Conservation (phyloP, 2,329 filamentous ascomycete species). For the Macrophomina phaseolina region DNA sequence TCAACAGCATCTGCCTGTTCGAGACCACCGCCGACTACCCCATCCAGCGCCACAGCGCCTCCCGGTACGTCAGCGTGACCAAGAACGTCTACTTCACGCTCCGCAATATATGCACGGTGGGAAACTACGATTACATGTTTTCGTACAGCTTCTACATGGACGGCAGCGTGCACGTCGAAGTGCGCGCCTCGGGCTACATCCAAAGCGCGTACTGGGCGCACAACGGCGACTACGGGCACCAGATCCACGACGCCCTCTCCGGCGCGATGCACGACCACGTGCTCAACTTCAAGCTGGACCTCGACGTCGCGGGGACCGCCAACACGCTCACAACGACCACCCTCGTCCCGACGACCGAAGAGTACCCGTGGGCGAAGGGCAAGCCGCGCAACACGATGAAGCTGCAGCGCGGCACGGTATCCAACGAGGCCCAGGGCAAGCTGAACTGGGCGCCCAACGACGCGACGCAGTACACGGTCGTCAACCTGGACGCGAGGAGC, state of each 20-base stretch:
- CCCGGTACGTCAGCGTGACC: constrained; percentile 38
- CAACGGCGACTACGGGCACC: constrained; percentile 45
- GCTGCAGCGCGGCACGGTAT: constrained; percentile 50
- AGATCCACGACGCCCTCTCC: constrained; percentile 45
- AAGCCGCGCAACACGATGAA: constrained; percentile 59
- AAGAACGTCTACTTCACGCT: constrained; percentile 49
- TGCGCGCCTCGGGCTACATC: constrained; percentile 40
- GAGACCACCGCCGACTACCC: constrained; percentile 38
- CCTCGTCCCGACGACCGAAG: constrained; percentile 38
- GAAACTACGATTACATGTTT: constrained; percentile 39
- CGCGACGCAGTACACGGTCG: constrained; percentile 55
- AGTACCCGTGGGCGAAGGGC: constrained; percentile 58
- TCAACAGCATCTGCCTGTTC: constrained; percentile 57
- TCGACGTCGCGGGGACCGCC: constrained; percentile 44
- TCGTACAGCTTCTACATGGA: constrained; percentile 39
- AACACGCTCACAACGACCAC: constrained; percentile 45
- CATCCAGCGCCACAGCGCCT: constrained; percentile 40
- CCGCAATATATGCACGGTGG: constrained; percentile 55
- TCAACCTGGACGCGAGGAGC: constrained; percentile 58
- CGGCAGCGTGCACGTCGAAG: constrained; percentile 36
- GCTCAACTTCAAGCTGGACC: constrained; percentile 50
- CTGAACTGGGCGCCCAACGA: constrained; percentile 57
- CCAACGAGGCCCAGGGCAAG: constrained; percentile 43
- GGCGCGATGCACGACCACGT: constrained; percentile 47
- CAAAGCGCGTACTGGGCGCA: constrained; percentile 36